Evolutionary conservation across 2,329 filamentous ascomycete genomes (phyloP), one percentile per base, ranked within the genome.

Genomic region (Fusarium begoniae): DNA sequence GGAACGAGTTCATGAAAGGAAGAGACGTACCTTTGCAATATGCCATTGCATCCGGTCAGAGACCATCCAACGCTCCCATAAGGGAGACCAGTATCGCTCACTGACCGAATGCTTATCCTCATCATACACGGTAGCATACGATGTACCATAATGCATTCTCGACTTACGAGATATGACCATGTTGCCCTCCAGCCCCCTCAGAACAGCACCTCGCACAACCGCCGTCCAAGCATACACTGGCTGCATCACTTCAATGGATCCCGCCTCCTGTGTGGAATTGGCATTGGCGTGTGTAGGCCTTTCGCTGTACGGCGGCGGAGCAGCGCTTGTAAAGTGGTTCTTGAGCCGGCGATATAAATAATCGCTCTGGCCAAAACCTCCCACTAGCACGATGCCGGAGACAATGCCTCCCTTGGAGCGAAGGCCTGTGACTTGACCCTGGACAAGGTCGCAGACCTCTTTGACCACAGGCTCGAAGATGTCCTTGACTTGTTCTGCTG

Each of bases 61-160:
- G 12, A 95, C 93, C 92, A 94, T 95, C 92, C 92, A 95, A 55
- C 92, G 83, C 83, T 95, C 92, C 92, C 92, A 94, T 30, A 95
- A 81, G 11, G 92, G 92, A 74, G 90, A 92, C 93, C 93, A 95
- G 79, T 95, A 95, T 57, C 93, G 85, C 80, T 95, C 93, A 48
- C 86, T 89, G 11, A 93, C 89, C 8, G 89, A 89, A 80, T 96
- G 93, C 79, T 92, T 93, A 55, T 89, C 87, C 78, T 93, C 92
- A 74, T 95, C 93, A 80, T 93, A 96, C 0, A 94, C 91, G 0
- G 93, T 95, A 2, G 93, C 93, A 81, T 95, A 95, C 30, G 90
- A 93, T 10, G 93, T 95, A 30, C 93, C 93, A 79, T 96, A 95
- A 80, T 93, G 90, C 88, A 91, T 93, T 73, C 93, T 87, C 54